Evolutionary conservation across 2,329 filamentous ascomycete species (phyloP).

Genomic region (Calonectria crousiana): DNA sequence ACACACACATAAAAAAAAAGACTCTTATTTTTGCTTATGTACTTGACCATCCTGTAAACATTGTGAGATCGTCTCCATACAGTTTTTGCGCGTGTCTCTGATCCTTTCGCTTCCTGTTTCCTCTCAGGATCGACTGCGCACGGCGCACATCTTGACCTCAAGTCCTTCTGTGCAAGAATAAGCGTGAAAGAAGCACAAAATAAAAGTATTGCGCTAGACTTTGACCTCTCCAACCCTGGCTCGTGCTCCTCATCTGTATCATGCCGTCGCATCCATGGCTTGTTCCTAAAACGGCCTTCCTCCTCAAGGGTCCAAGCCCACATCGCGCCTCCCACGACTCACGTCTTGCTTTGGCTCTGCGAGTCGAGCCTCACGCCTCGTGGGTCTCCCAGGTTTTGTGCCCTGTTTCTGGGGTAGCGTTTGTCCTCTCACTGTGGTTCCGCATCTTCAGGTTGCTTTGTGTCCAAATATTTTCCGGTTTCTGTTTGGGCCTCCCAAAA

Average conservation of each 20-base stretch:
- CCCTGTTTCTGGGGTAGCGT: not conserved
- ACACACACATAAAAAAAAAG: not conserved
- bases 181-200: not conserved
- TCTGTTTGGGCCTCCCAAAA: slow-evolving; percentile 6
- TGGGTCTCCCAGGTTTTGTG: not conserved
- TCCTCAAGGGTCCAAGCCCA: not conserved
- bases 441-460: not conserved
- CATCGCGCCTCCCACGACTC: slow-evolving; percentile 8
- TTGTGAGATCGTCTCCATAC: not conserved
- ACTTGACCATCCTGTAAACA: not conserved
- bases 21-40: not conserved
- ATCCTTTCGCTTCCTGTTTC: not conserved
- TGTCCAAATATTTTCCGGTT: slow-evolving; percentile 13
- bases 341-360: not conserved
- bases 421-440: not conserved
- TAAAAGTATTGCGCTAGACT: not conserved
- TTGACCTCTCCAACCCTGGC: not conserved
- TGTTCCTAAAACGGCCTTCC: slow-evolving; percentile 6
- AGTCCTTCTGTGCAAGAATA: not conserved
- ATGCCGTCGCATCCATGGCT: not conserved
- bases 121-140: not conserved
- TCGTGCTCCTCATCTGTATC: not conserved
- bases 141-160: not conserved
- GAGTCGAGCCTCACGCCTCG: not conserved
- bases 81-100: not conserved